A percentile compares a stretch with the other conserved stretches of the same genome.
Conservation (phyloP, 192 early-diverging fungal genomes). For the Podila epicladia region DNA sequence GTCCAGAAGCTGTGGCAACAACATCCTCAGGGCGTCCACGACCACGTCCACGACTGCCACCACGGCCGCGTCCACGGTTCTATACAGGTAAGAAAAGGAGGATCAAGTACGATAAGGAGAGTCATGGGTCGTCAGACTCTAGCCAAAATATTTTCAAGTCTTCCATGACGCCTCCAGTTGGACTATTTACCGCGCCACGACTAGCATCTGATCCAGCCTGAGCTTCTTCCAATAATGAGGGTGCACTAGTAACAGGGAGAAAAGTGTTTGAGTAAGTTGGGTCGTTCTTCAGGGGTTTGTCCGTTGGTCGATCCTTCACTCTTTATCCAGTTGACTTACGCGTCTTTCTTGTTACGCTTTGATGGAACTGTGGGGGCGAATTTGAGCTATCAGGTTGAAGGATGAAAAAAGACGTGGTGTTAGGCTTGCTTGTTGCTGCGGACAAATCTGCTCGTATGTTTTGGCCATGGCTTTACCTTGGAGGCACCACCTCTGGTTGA, state of each 20-base stretch:
- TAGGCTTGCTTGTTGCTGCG: too few relatives aligned
- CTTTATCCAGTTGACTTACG: slow-evolving; percentile 33
- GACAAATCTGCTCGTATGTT: too few relatives aligned
- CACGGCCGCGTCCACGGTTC: slow-evolving; percentile 41
- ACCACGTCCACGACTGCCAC: slow-evolving; percentile 57
- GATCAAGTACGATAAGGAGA: slow-evolving; percentile 1
- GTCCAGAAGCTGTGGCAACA: slow-evolving; percentile 56
- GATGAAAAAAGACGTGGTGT: background rate
- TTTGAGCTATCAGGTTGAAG: slow-evolving; percentile 57
- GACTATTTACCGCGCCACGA: slow-evolving; percentile 14
- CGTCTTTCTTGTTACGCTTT: slow-evolving; percentile 66
- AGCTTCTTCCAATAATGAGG: slow-evolving; percentile 48
- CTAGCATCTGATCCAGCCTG: slow-evolving; percentile 30
- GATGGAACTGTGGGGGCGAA: slow-evolving; percentile 67
- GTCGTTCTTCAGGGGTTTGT: background rate
- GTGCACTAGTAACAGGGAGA: slow-evolving; percentile 17
- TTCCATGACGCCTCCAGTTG: background rate
- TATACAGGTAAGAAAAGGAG: background rate
- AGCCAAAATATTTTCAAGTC: background rate
- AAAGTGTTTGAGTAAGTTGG: background rate
- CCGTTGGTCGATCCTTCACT: background rate
- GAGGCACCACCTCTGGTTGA: slow-evolving; percentile 52
- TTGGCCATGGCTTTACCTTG: slow-evolving; percentile 37
- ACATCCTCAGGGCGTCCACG: slow-evolving; percentile 25
- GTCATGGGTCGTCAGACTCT: background rate